Evolutionary conservation across 164 flowering plant genomes (phyloP).

Genomic region (Annona squamosa): DNA sequence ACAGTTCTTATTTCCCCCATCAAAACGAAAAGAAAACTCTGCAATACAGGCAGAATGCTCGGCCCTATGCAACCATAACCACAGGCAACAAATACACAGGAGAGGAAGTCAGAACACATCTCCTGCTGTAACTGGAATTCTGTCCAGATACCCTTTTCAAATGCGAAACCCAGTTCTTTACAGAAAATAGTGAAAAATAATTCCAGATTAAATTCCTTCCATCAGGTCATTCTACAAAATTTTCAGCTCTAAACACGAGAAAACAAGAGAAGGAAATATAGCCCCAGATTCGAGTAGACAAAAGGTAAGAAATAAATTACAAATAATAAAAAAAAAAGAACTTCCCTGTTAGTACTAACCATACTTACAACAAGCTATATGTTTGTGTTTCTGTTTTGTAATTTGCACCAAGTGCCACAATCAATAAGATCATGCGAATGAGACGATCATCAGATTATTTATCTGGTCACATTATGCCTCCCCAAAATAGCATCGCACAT

Average conservation of each 20-base stretch:
- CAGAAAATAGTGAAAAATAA: neutral
- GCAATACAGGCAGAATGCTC: too few species aligned
- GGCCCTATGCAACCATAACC: too few species aligned
- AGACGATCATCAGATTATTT: neutral
- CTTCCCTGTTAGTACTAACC: neutral
- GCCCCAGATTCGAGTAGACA: neutral
- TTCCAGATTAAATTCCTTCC: neutral
- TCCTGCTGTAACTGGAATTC: too few species aligned
- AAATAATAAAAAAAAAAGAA: too few species aligned
- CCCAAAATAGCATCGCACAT: neutral
- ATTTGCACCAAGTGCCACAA: neutral
- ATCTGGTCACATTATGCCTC: neutral
- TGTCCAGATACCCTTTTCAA: too few species aligned
- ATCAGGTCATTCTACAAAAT: neutral
- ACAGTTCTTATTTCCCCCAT: too few species aligned
- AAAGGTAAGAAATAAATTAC: too few species aligned
- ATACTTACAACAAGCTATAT: neutral
- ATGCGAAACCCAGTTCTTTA: too few species aligned
- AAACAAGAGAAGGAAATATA: too few species aligned
- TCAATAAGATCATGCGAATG: neutral
- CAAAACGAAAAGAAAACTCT: too few species aligned
- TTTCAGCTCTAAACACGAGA: neutral
- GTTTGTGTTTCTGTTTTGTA: neutral
- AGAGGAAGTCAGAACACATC: too few species aligned
- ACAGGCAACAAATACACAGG: too few species aligned